Conservation (phyloP, 768 basidiomycete species). For the Boletus coccyginus region DNA sequence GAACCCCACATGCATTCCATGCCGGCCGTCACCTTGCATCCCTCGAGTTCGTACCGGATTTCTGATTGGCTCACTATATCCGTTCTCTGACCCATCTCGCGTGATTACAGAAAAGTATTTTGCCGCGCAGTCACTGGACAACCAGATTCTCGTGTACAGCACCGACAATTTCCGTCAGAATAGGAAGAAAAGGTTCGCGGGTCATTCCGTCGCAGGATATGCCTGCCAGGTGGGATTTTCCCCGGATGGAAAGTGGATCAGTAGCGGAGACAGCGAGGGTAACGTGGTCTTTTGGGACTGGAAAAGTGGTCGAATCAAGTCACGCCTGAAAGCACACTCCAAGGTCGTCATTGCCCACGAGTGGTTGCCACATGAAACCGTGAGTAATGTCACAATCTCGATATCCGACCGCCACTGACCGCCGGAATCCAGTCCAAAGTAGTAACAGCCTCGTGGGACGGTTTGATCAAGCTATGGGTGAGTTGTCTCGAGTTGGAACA, state of each 20-base stretch:
- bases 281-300: conserved; percentile 99
- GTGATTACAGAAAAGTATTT: conserved; percentile 80
- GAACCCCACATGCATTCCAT: conserved; percentile 99
- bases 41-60: conserved; percentile 68
- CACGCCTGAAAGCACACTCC: conserved; percentile 80
- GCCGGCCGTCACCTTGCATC: conserved; percentile 96
- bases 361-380: conserved; percentile 97
- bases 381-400: conserved; percentile 41
- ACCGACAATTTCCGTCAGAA: conserved; percentile 99
- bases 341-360: conserved; percentile 98
- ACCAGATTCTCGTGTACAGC: conserved; percentile 96
- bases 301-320: conserved; percentile 97
- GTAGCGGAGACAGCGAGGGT: conserved; percentile 92
- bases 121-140: conserved; percentile 96
- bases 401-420: conserved; percentile 8
- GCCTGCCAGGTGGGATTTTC: conserved; percentile 97
- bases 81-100: conserved; percentile 16
- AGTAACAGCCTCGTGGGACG: conserved; percentile 97
- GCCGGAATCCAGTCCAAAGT: conserved; percentile 75
- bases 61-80: not conserved
- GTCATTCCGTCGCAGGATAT: conserved; percentile 95
- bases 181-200: conserved; percentile 97
- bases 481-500: conserved; percentile 26
- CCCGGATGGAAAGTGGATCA: conserved; percentile 97
- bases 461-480: conserved; percentile 97